Base-by-base conservation (phyloP, 306 rosid species). In the Styphnolobium japonicum region DNA sequence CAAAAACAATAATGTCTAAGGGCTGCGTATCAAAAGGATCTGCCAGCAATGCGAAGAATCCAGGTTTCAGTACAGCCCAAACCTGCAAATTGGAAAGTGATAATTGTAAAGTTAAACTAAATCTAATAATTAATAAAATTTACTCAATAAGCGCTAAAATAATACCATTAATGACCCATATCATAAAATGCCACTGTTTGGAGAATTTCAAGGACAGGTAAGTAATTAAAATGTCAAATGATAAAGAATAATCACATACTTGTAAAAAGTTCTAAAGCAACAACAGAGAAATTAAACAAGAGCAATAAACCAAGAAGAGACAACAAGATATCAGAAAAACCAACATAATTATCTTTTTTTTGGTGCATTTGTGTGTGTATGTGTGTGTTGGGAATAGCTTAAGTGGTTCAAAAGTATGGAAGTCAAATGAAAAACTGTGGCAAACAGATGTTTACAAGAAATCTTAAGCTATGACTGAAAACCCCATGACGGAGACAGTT, bases 41-140 rank as follows among this genome's bases (percentile, higher is more conserved):
- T 25, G 90, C 92, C 86, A 96, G 88, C 81, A 96, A 90, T 70
- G 97, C 99, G 83, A 96, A 86, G 82, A 96, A 96, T 72, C 99
- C 99, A 79, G 99, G 98, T 82, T 96, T 96, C 51, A 96, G 75
- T 70, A 96, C 93, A 34, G 98, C 98, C 99, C 99, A 96, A 76
- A 96, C 97, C 96, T 96, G 86, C 53, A 88, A 82, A 65, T 39
- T 77, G 45, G 74, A 66, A 53, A 69, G 73, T 21, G 11, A 79
- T 34, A 60, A 42, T 39, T 68, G 70, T 43, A 42, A 73, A 23
- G 57, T 60, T 9, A 71, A 85, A 67, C 64, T 29, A 27, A 74
- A 60, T 39, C 40, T 11, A 27, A 55, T 7, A 10, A 16, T 34
- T 11, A 27, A 55, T 7, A 10, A 16, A 67, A 77, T 48, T 57